These are phyloP conservation scores for Themeda triandra DNA, from an alignment of 176 grass and related monocot species.

Conservation along the genomic window DNA sequence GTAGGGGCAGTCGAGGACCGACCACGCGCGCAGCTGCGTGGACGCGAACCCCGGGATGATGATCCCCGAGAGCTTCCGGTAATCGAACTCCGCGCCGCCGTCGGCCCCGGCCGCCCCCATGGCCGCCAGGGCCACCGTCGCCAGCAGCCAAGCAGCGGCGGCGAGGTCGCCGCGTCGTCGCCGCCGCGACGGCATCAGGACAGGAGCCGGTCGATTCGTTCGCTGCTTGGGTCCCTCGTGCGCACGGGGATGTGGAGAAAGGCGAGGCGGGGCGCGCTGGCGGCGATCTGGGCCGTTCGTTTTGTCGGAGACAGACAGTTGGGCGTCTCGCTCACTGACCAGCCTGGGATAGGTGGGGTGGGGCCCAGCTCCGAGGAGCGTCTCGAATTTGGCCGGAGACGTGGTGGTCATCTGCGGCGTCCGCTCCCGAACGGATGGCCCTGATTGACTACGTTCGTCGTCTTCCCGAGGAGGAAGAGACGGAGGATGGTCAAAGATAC, in stretches of 20 bases:
- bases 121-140: neutral
- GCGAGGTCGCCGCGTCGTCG: conserved; percentile 34
- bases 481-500: neutral
- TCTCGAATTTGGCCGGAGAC: neutral
- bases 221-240: neutral
- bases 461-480: neutral
- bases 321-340: too few species aligned
- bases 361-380: neutral
- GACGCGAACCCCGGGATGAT: conserved; percentile 97
- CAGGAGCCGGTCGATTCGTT: neutral
- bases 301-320: too few species aligned
- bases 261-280: neutral
- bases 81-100: conserved; percentile 48
- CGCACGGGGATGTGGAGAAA: neutral
- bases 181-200: conserved; percentile 38
- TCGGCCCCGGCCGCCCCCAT: conserved; percentile 14
- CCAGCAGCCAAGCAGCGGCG: neutral
- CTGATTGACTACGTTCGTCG: neutral
- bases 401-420: neutral
- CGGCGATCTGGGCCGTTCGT: conserved; percentile 19
- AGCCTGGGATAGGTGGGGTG: too few species aligned
- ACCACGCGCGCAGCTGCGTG: conserved; percentile 96
- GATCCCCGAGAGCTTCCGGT: conserved; percentile 86
- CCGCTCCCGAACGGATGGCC: neutral
- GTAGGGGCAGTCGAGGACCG: conserved; percentile 94